Base-by-base conservation (phyloP, 495 filamentous ascomycete species). In the Aspergillus hancockii region DNA sequence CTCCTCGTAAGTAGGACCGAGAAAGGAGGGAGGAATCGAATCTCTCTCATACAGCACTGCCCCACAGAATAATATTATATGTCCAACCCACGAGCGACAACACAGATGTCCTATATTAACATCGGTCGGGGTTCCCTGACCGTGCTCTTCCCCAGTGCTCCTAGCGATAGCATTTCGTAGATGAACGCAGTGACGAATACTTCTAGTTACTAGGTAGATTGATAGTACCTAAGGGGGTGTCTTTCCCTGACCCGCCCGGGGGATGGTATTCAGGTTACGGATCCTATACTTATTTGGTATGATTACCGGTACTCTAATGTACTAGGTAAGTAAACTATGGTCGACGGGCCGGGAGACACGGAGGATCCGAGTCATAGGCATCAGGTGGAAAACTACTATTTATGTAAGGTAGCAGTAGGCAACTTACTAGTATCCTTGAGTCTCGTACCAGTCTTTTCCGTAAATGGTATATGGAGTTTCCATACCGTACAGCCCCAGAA, bases 401-500 rank as follows among this genome's bases (percentile, higher is more conserved):
- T 41, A 41, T 41, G 38, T 41, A 41, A 53, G 23, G 22, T 46
- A 23, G 34, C 25, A 23, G 19, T 23, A 45, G 36, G 36, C 23
- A 40, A 40, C 36, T 55, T 55, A 30, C 57, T 47, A 49, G 25
- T 58, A 57, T 47, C 56, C 7, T 46, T n/a, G n/a, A n/a, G n/a
- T 23, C 38, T 49, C 12, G 51, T 60, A 53, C 49, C 49, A 52
- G 59, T 54, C 16, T 16, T 41, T n/a, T n/a, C 38, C 38, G 38
- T 36, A 9, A 36, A 36, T 8, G n/a, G 38, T 8, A 32, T 41
- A 55, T 45, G 18, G 43, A 51, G 49, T 40, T 34, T 45, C 55
- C 47, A 45, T 59, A 59, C 54, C 31, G 21, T 60, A 61, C 58
- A 55, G 58, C 63, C 59, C 57, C 60, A 54, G 58, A 43, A 34